Base-by-base conservation (phyloP, 73 alveolate species). In the Stentor coeruleus region DNA sequence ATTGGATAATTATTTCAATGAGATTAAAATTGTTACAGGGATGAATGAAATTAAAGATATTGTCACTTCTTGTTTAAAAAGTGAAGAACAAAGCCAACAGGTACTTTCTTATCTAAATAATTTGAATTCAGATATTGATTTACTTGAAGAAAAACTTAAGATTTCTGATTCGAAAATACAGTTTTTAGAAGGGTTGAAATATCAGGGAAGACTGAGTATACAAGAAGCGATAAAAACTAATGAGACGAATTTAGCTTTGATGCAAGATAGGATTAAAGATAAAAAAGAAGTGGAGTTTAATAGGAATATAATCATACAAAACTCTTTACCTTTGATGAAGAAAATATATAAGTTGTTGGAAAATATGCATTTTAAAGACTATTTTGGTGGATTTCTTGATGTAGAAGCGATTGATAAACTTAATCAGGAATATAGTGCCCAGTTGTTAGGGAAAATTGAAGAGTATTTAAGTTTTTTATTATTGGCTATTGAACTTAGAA, bases 11-110 rank as follows among this genome's bases (percentile, higher is more conserved):
- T 91, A 91, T 74, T 90, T 90, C 76, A 90, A 87, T 41, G 87
- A 90, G 82, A 90, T 90, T 36, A 90, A 79, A 59, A 91, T 85
- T 76, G 90, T 88, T 35, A 90, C 93, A 31, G 96, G 96, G 33
- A 90, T 90, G 59, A 60, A 92, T 3, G 57, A 85, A 35, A 83
- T 85, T 57, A 88, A 87, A 35, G 96, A 90, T 59, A 90, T 90
- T 59, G 96, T 90, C 6, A 90, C 96, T 20, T 84, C 93, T 60
- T 90, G 86, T 77, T 87, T 90, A 41, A 90, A 90, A 88, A 91
- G 93, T 0, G 96, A 90, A 82, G 96, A 90, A 66, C 85, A 90
- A 80, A 90, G 87, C 88, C 87, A 87, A 77, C 79, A 89, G 3
- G 86, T 90, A 3, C 87, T 82, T 72, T 85, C 86, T 84, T 90